phyloP scores from a whole-genome alignment of 1,139 yeast genomes.

The Suhomyces yuchorum region DNA sequence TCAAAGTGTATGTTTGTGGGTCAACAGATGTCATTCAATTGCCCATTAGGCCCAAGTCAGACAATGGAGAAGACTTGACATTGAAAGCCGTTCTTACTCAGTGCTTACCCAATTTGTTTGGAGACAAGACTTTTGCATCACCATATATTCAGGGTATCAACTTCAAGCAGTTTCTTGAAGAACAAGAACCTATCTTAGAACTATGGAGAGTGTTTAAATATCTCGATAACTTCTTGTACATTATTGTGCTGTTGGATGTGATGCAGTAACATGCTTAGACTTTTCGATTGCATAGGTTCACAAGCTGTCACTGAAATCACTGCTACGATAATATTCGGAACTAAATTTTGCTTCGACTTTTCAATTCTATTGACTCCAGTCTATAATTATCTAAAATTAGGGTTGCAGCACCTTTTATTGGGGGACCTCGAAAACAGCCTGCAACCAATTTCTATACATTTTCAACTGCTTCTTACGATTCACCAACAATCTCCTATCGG shows the following conservation, averaged over 20 bases:
- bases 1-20: slow-evolving; percentile 58
- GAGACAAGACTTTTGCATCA: slow-evolving; percentile 32
- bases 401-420: background rate
- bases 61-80: slow-evolving; percentile 25
- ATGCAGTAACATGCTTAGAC: no score
- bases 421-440: slow-evolving; percentile 64
- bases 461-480: slow-evolving; percentile 89
- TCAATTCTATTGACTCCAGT: slow-evolving; percentile 2
- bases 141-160: slow-evolving; percentile 68
- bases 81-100: slow-evolving; percentile 36
- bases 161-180: slow-evolving; percentile 42
- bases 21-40: slow-evolving; percentile 49
- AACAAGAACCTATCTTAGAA: slow-evolving; percentile 39
- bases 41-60: slow-evolving; percentile 32
- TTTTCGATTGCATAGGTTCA: no score
- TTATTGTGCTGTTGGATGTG: slow-evolving; percentile 36
- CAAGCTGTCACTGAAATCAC: no score
- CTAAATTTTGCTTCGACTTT: background rate
- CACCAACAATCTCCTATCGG: slow-evolving; percentile 87
- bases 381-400: background rate
- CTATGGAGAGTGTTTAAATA: slow-evolving; percentile 58
- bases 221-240: slow-evolving; percentile 77
- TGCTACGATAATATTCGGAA: background rate
- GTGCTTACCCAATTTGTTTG: slow-evolving; percentile 21
- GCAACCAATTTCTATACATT: slow-evolving; percentile 97